These are phyloP conservation scores for Rubia peregrina DNA, from an alignment of 305 asterid species.

Conservation along the genomic window DNA sequence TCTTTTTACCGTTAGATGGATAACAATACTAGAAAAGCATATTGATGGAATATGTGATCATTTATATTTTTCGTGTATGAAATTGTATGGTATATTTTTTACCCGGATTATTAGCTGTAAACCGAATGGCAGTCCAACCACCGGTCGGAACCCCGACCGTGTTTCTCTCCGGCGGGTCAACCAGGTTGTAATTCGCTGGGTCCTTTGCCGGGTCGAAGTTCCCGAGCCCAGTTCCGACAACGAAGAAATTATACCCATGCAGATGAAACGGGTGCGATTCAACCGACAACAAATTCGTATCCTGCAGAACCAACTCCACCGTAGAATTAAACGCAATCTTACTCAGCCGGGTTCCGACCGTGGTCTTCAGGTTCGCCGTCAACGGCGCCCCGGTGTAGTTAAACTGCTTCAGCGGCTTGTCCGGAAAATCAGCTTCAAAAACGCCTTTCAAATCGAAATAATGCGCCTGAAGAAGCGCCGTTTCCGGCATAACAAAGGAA, in stretches of 20 bases:
- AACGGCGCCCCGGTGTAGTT: conserved; percentile 66
- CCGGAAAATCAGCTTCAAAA: conserved; percentile 50
- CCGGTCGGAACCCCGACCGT: conserved; percentile 61
- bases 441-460: conserved; percentile 34
- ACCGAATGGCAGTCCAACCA: conserved; percentile 64
- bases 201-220: conserved; percentile 39
- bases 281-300: conserved; percentile 46
- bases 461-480: conserved; percentile 56
- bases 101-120: conserved; percentile 61
- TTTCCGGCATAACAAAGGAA: conserved; percentile 54
- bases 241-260: conserved; percentile 63
- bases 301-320: conserved; percentile 58
- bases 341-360: conserved; percentile 30
- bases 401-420: conserved; percentile 42
- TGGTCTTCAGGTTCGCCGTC: conserved; percentile 46
- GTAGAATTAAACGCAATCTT: conserved; percentile 48
- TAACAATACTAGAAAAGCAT: too few relatives aligned
- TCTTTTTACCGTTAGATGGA: background rate
- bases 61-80: background rate
- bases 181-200: conserved; percentile 37
- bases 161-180: conserved; percentile 58
- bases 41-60: background rate
- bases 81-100: too few relatives aligned
- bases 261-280: conserved; percentile 78
- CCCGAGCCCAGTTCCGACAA: conserved; percentile 50